Evolutionary conservation across 805 yeast genomes (phyloP).

Genomic region (Candida berthetii): DNA sequence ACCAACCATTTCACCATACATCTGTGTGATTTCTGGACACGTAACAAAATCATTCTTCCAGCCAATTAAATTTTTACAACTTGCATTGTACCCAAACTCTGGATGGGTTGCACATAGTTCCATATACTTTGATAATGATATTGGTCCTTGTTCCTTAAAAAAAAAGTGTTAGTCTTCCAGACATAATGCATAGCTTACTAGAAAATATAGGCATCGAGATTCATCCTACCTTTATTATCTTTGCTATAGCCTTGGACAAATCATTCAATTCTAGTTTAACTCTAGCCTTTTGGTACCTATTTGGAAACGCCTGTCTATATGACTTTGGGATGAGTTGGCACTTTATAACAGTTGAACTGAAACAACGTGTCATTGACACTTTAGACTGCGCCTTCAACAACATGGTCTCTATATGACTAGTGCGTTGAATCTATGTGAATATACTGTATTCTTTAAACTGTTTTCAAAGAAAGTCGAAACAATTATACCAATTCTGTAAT

Average conservation of each 20-base stretch:
- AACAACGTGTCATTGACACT: background rate
- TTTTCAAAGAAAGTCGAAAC: too few relatives aligned
- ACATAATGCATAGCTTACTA: too few relatives aligned
- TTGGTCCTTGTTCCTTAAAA: conserved; percentile 61
- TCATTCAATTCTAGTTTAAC: background rate
- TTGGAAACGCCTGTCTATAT: background rate
- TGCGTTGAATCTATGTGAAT: too few relatives aligned
- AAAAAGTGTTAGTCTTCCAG: background rate
- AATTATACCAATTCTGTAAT: too few relatives aligned
- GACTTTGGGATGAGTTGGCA: background rate
- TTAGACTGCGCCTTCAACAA: background rate
- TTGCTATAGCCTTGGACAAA: conserved; percentile 20
- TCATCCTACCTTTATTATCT: conserved; percentile 22
- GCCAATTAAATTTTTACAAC: conserved; percentile 62
- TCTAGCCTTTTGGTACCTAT: background rate
- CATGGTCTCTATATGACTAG: too few relatives aligned
- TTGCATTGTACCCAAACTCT: conserved; percentile 70
- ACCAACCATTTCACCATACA: conserved; percentile 83
- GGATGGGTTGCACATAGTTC: conserved; percentile 79
- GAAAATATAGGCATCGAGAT: too few relatives aligned
- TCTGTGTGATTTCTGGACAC: conserved; percentile 81
- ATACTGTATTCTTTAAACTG: too few relatives aligned
- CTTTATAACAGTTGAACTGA: background rate
- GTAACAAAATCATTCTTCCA: conserved; percentile 71
- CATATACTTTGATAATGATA: conserved; percentile 70